Base-by-base conservation (phyloP, 805 yeast species). In the Starmerella powellii region DNA sequence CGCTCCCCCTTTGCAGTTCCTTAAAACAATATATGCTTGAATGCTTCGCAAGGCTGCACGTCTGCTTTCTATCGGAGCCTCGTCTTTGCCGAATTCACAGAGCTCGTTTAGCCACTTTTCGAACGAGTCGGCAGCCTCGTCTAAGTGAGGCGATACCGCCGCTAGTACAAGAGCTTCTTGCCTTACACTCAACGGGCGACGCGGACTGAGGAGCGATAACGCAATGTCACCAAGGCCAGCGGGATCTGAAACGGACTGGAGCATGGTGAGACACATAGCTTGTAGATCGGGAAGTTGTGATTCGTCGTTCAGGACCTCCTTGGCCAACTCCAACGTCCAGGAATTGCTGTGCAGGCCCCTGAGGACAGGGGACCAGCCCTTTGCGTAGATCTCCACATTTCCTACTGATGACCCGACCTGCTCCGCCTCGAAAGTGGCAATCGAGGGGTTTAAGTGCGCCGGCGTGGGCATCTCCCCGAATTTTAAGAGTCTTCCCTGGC, bases 41-140 rank as follows among this genome's bases (percentile, higher is more conserved):
- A 72, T 50, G 0, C 80, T 70, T 2, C 54, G 56, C 30, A 71
- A 55, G 0, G 76, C 67, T 0, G 77, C 59, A n/a, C 57, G 39
- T 38, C 82, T 63, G 18, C 67, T 55, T 10, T 68, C 60, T 34
- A 57, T 62, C n/a, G 75, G 73, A 16, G 59, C 56, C 4, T 62
- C 65, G 33, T 74, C 82, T 16, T 58, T 47, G 8, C 66, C 43
- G 42, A 58, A 61, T 26, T 49, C 37, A 8, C 39, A 35, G 2
- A 71, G 51, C 6, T 57, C 36, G 0, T 37, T 18, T 12, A 62
- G 29, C 66, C 70, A 62, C 4, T 44, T 13, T n/a, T 26, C 21
- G 15, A 20, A 24, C 8, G 28, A 35, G 8, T 32, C 16, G 8
- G 10, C 29, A 32, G 15, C 18, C 10, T 17, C 18, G n/a, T 8